Evolutionary conservation across 495 filamentous ascomycete genomes (phyloP), one percentile per base, ranked within the genome.

Genomic region (Lasiosphaeria hispida): DNA sequence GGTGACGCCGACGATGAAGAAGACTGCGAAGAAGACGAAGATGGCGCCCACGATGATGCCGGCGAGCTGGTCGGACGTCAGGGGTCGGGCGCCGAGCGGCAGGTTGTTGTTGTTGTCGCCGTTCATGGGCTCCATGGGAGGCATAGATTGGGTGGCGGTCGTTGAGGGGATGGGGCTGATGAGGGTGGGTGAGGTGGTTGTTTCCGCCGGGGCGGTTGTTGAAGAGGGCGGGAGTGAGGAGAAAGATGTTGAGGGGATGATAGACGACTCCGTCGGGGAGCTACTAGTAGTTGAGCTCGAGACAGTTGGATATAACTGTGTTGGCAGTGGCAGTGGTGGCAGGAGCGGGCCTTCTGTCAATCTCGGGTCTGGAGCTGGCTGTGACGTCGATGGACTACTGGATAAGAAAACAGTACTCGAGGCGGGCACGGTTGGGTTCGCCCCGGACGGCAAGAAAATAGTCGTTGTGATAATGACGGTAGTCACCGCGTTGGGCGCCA

Each of bases 1-100:
- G 65, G 74, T 38, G 58, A 70, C 38, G 62, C 69, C 35, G 54
- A 65, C 42, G 59, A 67, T 19, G 18, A 64, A 15, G 18, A 66
- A 36, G 40, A 72, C 48, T 48, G 70, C 17, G 60, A 73, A 11
- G 40, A 55, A 11, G 59, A 60, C 37, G n/a, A 62, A 7, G 39
- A 62, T 37, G 23, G 53, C 42, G 50, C 67, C 63, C 8, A 67
- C 14, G n/a, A 57, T 48, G 40, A 67, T 50, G 45, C 58, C 60
- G 23, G 62, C 60, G 10, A 70, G 63, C 50, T 70, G 63, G 37
- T 53, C 57, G 5, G 61, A 45, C 10, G 47, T 57, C 13, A 68
- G 50, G 23, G 23, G 23, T 2, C 23, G 23, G n/a, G n/a, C n/a
- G 23, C 23, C 23, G 23, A 5, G 5, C 5, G 23, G 23, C 2